Conservation (phyloP, 2,329 filamentous ascomycete genomes). For the Dryadomyces sulphureus region DNA sequence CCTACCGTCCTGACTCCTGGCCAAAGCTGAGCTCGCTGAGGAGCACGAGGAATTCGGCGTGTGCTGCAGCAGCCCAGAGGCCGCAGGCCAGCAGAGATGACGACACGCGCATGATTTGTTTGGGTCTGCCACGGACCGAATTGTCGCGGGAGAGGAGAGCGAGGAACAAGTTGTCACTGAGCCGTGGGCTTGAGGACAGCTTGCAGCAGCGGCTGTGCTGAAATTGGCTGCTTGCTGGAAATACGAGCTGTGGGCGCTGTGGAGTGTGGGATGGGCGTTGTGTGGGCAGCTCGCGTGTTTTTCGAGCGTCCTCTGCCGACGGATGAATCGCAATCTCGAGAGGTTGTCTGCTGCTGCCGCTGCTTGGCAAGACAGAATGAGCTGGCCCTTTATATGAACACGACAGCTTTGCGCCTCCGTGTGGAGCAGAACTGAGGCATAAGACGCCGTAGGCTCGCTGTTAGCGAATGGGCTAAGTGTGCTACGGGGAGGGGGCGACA, state of each 20-base stretch:
- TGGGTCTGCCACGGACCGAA: not conserved
- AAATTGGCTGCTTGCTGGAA: not conserved
- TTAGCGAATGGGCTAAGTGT: not conserved
- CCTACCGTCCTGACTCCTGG: conserved; percentile 46
- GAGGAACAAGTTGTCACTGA: not conserved
- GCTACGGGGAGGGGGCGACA: not conserved
- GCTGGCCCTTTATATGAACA: not conserved
- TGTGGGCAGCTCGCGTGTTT: not conserved
- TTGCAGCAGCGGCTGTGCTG: conserved; percentile 7
- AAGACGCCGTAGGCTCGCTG: no score
- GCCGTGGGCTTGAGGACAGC: conserved; percentile 8
- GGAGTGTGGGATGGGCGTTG: not conserved
- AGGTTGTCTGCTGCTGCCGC: not conserved
- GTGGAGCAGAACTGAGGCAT: not conserved
- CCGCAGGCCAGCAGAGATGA: conserved; percentile 8
- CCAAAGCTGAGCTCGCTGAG: conserved; percentile 67
- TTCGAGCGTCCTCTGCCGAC: not conserved
- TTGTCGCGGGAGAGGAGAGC: not conserved
- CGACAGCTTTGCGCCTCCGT: not conserved
- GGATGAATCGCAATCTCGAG: not conserved
- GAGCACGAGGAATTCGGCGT: conserved; percentile 48
- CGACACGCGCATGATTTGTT: conserved; percentile 8
- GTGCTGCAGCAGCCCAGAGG: conserved; percentile 21
- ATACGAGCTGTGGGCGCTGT: not conserved
- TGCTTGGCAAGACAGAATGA: not conserved